Base-by-base conservation (phyloP, 2,329 filamentous ascomycete genomes). In the Botrytis sinoallii region DNA sequence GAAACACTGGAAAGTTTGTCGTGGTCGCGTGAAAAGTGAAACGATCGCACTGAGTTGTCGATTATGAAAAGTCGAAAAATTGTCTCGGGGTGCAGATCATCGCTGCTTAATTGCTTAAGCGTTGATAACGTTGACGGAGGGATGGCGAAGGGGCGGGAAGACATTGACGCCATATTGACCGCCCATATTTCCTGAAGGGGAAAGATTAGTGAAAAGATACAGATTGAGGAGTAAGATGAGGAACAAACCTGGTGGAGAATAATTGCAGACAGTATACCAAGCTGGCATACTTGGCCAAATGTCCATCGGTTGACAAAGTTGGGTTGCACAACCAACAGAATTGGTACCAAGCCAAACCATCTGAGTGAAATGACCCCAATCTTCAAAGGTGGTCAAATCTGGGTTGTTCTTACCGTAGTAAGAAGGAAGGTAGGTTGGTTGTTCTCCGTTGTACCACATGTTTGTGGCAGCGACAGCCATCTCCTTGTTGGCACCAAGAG, bases 191-290 rank as follows among this genome's bases (percentile, higher is more conserved):
- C 71, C 71, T 73, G 52, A 63, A 63, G 20, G 40, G 10, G 16
- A 68, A 42, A 5, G 3, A 16, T 72, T 59, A 72, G 63, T 16
- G n/a, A 57, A 7, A 44, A 72, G 1, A 3, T 32, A 32, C 16
- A 44, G 2, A 55, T 12, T 32, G 4, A 60, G 20, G n/a, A 12
- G 1, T 25, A 57, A 42, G n/a, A 40, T 57, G 35, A 44, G 18
- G n/a, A 69, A 60, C 71, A 38, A 46, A 73, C 71, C 71, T 69
- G 55, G 55, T 9, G 71, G 71, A 38, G 48, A 83, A 86, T 97
- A 97, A 88, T 97, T 95, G 91, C 94, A 97, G 79, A 97, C 93
- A 44, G 92, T 95, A 86, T 89, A 94, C 84, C 88, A 90, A 38
- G 90, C 83, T 9, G 63, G 64, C 52, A 71, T 4, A 82, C 74